phyloP scores from a whole-genome alignment of 2,329 filamentous ascomycete species.

The Penicillium corylophilum region DNA sequence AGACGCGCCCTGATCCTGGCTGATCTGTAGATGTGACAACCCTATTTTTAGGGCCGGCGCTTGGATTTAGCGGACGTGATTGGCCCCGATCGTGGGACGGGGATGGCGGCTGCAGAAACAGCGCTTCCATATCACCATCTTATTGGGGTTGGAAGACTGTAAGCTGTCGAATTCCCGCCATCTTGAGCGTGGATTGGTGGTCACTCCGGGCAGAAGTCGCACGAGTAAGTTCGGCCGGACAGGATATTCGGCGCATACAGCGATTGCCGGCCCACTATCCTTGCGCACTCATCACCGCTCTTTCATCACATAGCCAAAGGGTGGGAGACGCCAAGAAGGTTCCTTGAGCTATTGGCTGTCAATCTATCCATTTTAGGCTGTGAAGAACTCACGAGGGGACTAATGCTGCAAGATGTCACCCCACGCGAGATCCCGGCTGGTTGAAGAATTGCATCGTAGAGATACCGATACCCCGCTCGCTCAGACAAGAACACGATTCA shows the following conservation, averaged over 20 bases:
- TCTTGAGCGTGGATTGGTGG: slow-evolving; percentile 12
- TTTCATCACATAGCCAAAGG: neutral
- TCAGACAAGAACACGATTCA: neutral
- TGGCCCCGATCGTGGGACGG: slow-evolving; percentile 19
- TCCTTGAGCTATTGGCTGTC: neutral
- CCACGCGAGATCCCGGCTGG: neutral
- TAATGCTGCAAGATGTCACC: neutral
- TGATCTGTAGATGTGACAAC: slow-evolving; percentile 17
- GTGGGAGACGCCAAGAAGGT: neutral
- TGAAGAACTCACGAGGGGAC: neutral
- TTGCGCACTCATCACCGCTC: neutral
- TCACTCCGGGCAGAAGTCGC: slow-evolving; percentile 13
- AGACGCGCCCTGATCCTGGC: neutral
- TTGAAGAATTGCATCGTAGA: neutral
- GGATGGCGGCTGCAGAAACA: slow-evolving; percentile 17
- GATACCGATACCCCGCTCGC: neutral
- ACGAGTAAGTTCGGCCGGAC: slow-evolving; percentile 10
- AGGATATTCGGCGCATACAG: slow-evolving; percentile 9
- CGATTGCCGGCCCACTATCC: neutral
- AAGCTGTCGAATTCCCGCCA: neutral
- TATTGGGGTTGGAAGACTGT: slow-evolving; percentile 12
- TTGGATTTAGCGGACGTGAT: slow-evolving; percentile 26
- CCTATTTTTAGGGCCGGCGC: slow-evolving; percentile 30
- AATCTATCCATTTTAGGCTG: neutral
- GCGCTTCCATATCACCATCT: slow-evolving; percentile 16